These are phyloP conservation scores for Pythium folliculosum DNA, from an alignment of 352 stramenopile species.

Conservation along the genomic window DNA sequence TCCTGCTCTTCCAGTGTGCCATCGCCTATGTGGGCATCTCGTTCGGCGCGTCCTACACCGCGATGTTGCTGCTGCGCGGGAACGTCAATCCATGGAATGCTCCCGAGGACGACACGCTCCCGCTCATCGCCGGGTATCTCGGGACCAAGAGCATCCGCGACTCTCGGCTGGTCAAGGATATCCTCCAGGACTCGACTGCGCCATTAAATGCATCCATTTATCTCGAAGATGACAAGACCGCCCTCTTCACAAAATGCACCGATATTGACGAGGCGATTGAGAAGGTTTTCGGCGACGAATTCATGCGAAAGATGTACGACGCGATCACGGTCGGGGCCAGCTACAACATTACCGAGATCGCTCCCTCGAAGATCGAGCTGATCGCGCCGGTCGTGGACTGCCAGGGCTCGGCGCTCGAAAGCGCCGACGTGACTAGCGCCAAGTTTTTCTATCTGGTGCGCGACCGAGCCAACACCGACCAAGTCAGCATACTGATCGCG, in stretches of 20 bases:
- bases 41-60: conserved; percentile 15
- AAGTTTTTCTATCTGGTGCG: conserved; percentile 18
- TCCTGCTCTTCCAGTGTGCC: conserved; percentile 6
- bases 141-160: conserved; percentile 34
- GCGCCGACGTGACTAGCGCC: background rate
- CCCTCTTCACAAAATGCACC: background rate
- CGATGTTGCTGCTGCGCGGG: conserved; percentile 14
- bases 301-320: conserved; percentile 11
- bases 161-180: conserved; percentile 33
- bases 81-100: conserved; percentile 12
- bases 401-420: background rate
- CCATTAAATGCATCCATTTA: background rate
- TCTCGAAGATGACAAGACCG: background rate
- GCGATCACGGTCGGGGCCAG: conserved; percentile 3
- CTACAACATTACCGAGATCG: conserved; percentile 9
- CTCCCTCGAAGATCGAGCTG: conserved; percentile 5
- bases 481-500: conserved; percentile 13
- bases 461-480: background rate
- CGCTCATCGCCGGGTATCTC: conserved; percentile 34
- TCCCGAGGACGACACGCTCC: conserved; percentile 1
- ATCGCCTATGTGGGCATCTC: conserved; percentile 17
- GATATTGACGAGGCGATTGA: background rate
- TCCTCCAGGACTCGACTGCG: conserved; percentile 24
- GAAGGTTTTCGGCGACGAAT: background rate
- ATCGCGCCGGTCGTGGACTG: conserved; percentile 24